These are phyloP conservation scores for Hemileccinum rubropunctum DNA, from an alignment of 768 basidiomycete species.

Conservation along the genomic window DNA sequence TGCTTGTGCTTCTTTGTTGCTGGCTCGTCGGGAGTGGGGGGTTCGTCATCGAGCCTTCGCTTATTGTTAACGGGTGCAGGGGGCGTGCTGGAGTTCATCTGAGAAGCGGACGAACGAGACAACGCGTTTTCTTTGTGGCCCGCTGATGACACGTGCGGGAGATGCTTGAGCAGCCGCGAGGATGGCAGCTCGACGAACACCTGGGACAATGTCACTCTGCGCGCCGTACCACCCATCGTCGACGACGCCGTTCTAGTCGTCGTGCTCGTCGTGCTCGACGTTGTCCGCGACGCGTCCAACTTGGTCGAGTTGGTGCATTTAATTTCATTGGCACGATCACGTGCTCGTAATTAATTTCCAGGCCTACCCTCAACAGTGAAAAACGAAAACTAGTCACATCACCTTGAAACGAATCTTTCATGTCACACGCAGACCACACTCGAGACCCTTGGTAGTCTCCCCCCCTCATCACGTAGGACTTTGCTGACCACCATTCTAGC, in stretches of 20 bases:
- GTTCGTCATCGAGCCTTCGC: conserved; percentile 44
- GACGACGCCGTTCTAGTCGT: not conserved
- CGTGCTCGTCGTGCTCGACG: conserved; percentile 19
- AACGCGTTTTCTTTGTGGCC: conserved; percentile 45
- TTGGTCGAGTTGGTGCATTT: not conserved
- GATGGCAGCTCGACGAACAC: conserved; percentile 62
- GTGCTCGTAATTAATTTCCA: conserved; percentile 13
- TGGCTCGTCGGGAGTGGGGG: conserved; percentile 14
- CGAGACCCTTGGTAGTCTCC: conserved; percentile 80
- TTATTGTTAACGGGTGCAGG: conserved; percentile 39
- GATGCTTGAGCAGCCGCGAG: conserved; percentile 22
- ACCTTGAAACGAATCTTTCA: conserved; percentile 27
- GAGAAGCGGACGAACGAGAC: conserved; percentile 36
- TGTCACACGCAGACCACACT: conserved; percentile 92
- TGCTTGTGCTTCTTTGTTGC: conserved; percentile 29
- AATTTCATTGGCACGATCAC: conserved; percentile 32
- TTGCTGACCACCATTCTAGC: conserved; percentile 40
- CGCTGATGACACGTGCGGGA: conserved; percentile 27
- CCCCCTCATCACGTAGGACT: not conserved
- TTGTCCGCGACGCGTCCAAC: conserved; percentile 21
- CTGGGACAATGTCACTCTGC: conserved; percentile 34
- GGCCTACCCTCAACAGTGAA: conserved; percentile 33
- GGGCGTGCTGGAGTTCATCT: conserved; percentile 30
- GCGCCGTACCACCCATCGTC: conserved; percentile 23
- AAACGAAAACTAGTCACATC: conserved; percentile 3